Evolutionary conservation across 1,284 basidiomycete genomes (phyloP).

Genomic region (Cutaneotrichosporon daszewskae): DNA sequence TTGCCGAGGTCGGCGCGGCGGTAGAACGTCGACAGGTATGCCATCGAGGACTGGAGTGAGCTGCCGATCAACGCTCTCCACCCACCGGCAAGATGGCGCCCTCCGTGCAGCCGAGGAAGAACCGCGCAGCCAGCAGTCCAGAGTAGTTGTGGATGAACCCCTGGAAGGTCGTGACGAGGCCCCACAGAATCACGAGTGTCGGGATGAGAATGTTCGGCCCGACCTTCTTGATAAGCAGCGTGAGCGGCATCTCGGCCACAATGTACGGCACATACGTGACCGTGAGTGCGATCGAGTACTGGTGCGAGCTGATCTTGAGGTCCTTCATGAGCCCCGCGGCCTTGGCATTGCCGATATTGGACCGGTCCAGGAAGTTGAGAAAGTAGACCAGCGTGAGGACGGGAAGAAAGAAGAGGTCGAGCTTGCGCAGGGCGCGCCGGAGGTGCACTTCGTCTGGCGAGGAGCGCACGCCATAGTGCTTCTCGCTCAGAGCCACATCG

Average conservation of each 20-base stretch:
- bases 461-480: no score
- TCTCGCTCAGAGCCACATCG: no score
- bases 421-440: constrained; percentile 18
- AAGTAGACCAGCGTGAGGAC: constrained; percentile 27
- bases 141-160: constrained; percentile 56
- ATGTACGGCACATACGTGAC: constrained; percentile 34
- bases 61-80: no score
- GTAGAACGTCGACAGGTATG: constrained; percentile 49
- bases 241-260: constrained; percentile 29
- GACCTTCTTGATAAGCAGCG: constrained; percentile 25
- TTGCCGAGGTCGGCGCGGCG: constrained; percentile 53
- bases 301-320: constrained; percentile 22
- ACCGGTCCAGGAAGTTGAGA: constrained; percentile 51
- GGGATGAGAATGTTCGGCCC: constrained; percentile 48
- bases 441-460: no score
- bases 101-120: constrained; percentile 62
- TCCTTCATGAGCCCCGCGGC: constrained; percentile 53
- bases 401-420: constrained; percentile 24
- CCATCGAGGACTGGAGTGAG: no score
- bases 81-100: constrained; percentile 63
- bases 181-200: constrained; percentile 54
- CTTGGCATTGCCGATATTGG: constrained; percentile 56
- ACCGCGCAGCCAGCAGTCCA: constrained; percentile 57
- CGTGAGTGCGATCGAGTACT: constrained; percentile 30
- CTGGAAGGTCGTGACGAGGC: constrained; percentile 58